These are phyloP conservation scores for Micractinium conductrix DNA, from an alignment of 139 green algal species.

Conservation along the genomic window DNA sequence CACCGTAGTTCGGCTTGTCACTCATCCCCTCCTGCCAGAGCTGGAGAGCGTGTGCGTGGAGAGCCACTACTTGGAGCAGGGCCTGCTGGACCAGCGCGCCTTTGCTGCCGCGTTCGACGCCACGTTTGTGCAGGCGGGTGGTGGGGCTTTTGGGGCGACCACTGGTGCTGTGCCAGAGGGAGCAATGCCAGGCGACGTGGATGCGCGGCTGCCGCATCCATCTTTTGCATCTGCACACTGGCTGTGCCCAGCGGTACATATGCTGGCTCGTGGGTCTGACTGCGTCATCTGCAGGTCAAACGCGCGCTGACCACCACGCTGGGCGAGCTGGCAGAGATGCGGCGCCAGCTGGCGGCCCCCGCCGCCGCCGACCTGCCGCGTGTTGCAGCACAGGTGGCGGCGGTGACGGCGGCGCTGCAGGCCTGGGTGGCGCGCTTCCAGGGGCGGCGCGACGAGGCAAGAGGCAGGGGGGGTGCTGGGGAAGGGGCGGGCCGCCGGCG, in stretches of 20 bases:
- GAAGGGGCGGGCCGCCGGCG: too few relatives aligned
- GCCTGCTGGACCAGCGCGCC: constrained; percentile 27
- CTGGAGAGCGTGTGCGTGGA: constrained; percentile 53
- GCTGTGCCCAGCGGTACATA: too few relatives aligned
- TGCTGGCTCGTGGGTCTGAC: background rate
- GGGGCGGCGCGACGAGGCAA: background rate
- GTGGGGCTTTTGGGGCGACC: background rate
- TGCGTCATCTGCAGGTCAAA: constrained; percentile 3
- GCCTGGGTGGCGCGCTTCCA: background rate
- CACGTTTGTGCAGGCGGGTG: constrained; percentile 44
- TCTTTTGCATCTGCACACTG: background rate
- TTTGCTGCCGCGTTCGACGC: constrained; percentile 45
- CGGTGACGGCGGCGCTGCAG: background rate
- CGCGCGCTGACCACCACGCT: background rate
- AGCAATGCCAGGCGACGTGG: too few relatives aligned
- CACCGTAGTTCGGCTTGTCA: too few relatives aligned
- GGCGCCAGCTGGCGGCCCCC: constrained; percentile 1
- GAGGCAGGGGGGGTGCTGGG: too few relatives aligned
- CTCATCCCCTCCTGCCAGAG: constrained; percentile 1
- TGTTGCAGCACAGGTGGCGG: background rate
- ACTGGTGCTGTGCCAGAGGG: too few relatives aligned
- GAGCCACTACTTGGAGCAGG: constrained; percentile 47
- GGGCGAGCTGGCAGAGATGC: constrained; percentile 13
- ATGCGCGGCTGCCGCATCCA: too few relatives aligned
- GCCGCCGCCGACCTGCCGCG: background rate